A percentile compares a stretch with the other conserved stretches of the same genome.
These are phyloP conservation scores for Hura crepitans DNA, from an alignment of 441 rosid species.

Conservation along the genomic window DNA sequence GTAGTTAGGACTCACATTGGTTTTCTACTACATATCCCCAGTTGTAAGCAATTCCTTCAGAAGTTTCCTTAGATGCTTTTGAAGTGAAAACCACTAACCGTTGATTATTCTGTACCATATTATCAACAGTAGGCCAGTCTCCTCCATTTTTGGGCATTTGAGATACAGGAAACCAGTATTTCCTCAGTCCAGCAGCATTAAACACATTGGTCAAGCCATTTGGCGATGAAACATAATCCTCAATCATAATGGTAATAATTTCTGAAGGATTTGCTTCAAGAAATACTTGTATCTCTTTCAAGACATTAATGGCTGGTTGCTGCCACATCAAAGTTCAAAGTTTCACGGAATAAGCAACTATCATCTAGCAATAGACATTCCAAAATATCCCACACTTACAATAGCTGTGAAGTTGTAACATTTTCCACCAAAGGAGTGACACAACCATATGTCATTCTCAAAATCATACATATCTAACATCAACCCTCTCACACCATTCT, in stretches of 20 bases:
- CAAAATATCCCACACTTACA: slow-evolving; percentile 55
- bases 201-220: slow-evolving; percentile 75
- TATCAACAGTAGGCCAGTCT: slow-evolving; percentile 83
- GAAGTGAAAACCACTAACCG: slow-evolving; percentile 84
- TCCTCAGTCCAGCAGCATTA: slow-evolving; percentile 65
- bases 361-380: not conserved
- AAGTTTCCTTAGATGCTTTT: slow-evolving; percentile 61
- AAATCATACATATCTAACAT: slow-evolving; percentile 92
- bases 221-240: slow-evolving; percentile 74
- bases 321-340: slow-evolving; percentile 23
- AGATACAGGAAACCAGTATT: slow-evolving; percentile 65
- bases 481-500: slow-evolving; percentile 91
- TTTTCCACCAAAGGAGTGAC: slow-evolving; percentile 68
- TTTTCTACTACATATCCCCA: slow-evolving; percentile 82
- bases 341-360: not conserved
- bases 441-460: slow-evolving; percentile 69
- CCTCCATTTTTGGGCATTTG: slow-evolving; percentile 75
- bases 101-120: slow-evolving; percentile 76
- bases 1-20: slow-evolving; percentile 46
- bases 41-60: slow-evolving; percentile 78
- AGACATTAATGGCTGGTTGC: slow-evolving; percentile 81
- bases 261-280: slow-evolving; percentile 70
- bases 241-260: slow-evolving; percentile 75
- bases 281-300: slow-evolving; percentile 66
- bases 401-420: slow-evolving; percentile 77